These are phyloP conservation scores for Penicillium oxalicum DNA, from an alignment of 2,329 filamentous ascomycete species.

Conservation along the genomic window DNA sequence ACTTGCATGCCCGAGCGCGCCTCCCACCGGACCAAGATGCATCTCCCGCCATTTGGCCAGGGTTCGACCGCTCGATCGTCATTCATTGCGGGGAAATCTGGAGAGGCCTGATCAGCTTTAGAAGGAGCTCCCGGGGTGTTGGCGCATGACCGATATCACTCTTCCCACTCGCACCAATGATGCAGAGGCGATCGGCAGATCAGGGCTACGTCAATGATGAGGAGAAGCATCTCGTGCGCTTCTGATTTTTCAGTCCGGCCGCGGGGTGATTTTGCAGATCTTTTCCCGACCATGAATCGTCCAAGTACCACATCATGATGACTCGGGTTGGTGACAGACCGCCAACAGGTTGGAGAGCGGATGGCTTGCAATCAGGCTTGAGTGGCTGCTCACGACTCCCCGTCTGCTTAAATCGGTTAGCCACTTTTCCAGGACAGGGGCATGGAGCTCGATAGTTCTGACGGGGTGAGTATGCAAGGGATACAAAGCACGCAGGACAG, in stretches of 20 bases:
- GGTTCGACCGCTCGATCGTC: too few relatives aligned
- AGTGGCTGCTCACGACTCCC: not conserved
- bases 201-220: constrained; percentile 10
- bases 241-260: constrained; percentile 8
- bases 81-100: too few relatives aligned
- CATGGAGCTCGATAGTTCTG: too few relatives aligned
- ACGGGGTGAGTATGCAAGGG: too few relatives aligned
- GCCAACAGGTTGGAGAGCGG: not conserved
- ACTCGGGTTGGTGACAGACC: too few relatives aligned
- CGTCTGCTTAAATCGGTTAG: not conserved
- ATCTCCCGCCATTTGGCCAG: too few relatives aligned
- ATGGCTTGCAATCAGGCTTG: constrained; percentile 1
- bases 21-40: too few relatives aligned
- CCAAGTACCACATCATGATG: constrained; percentile 8
- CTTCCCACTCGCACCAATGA: constrained; percentile 6
- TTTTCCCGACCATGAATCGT: constrained; percentile 10
- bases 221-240: constrained; percentile 2
- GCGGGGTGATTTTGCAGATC: not conserved
- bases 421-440: too few relatives aligned
- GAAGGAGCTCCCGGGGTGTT: not conserved
- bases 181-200: constrained; percentile 14
- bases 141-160: too few relatives aligned
- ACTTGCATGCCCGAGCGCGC: too few relatives aligned
- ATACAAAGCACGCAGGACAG: too few relatives aligned
- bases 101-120: not conserved